A percentile compares a stretch with the other conserved stretches of the same genome.
Evolutionary conservation across 306 rosid genomes (phyloP).

Genomic region (Trichosanthes truncata): DNA sequence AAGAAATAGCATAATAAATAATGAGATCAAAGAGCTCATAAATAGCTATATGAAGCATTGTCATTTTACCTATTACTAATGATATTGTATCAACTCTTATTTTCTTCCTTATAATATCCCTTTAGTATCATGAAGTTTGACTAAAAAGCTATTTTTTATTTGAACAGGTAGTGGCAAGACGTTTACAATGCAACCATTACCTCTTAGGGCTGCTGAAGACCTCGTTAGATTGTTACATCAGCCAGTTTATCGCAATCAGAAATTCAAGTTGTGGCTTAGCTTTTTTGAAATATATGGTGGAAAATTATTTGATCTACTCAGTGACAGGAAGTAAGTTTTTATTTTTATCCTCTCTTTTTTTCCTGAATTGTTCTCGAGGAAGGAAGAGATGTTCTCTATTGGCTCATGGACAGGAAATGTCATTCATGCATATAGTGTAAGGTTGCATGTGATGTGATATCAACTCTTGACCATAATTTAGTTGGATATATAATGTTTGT

Average conservation of each 20-base stretch:
- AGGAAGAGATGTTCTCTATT: neutral
- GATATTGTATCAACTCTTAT: neutral
- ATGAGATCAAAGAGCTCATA: no score
- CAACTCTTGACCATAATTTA: neutral
- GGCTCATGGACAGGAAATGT: neutral
- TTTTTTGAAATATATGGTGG: conserved; percentile 97
- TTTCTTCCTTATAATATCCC: neutral
- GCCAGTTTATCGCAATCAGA: conserved; percentile 80
- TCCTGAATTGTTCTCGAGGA: neutral
- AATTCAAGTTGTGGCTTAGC: conserved; percentile 98
- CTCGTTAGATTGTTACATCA: conserved; percentile 73
- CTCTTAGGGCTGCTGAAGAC: conserved; percentile 86
- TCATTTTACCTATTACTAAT: neutral
- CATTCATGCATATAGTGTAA: neutral
- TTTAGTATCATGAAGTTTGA: neutral
- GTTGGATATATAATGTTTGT: neutral
- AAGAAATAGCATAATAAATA: no score
- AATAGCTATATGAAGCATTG: no score
- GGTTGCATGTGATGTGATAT: neutral
- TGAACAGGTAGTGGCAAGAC: conserved; percentile 91
- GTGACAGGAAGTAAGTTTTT: conserved; percentile 72
- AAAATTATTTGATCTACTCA: conserved; percentile 88
- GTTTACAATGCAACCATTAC: conserved; percentile 93
- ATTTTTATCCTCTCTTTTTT: neutral
- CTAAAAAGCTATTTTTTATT: conserved; percentile 19